phyloP scores from a whole-genome alignment of 371 early-diverging fungal genomes.

The Lichtheimia corymbifera region DNA sequence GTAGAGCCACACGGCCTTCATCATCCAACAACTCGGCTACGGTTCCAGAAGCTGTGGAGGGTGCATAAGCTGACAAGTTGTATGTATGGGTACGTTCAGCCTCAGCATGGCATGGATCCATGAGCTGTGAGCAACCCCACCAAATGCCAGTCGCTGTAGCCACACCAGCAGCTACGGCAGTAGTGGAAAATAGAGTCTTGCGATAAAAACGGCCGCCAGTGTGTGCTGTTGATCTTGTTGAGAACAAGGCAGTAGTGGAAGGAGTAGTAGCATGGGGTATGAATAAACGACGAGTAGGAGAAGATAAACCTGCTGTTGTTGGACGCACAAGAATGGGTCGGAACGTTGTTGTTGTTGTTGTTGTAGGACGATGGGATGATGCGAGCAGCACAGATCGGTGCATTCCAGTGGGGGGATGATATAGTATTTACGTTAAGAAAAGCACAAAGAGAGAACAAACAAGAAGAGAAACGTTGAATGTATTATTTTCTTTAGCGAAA shows the following conservation, averaged over 20 bases:
- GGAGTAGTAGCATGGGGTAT: no score
- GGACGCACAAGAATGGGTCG: background rate
- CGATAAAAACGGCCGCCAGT: no score
- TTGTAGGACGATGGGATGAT: slow-evolving; percentile 10
- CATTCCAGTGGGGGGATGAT: slow-evolving; percentile 8
- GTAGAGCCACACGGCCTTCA: slow-evolving; percentile 46
- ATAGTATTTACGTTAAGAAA: background rate
- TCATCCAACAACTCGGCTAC: slow-evolving; percentile 34
- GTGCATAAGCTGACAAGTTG: no score
- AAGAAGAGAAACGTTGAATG: no score
- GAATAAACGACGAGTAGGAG: background rate
- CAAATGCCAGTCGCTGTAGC: no score
- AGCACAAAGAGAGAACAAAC: slow-evolving; percentile 4
- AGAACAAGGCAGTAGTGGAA: no score
- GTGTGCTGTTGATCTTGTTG: no score
- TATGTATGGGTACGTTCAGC: no score
- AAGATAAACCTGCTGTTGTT: background rate
- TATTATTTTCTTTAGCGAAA: slow-evolving; percentile 5
- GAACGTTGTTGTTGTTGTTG: background rate
- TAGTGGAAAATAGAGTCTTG: no score
- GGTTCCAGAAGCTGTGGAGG: background rate
- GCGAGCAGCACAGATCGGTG: slow-evolving; percentile 10
- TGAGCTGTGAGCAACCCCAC: no score
- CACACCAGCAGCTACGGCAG: no score
- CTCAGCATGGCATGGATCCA: no score